phyloP scores from a whole-genome alignment of 1,284 basidiomycete species.

The Puccinia triticina region DNA sequence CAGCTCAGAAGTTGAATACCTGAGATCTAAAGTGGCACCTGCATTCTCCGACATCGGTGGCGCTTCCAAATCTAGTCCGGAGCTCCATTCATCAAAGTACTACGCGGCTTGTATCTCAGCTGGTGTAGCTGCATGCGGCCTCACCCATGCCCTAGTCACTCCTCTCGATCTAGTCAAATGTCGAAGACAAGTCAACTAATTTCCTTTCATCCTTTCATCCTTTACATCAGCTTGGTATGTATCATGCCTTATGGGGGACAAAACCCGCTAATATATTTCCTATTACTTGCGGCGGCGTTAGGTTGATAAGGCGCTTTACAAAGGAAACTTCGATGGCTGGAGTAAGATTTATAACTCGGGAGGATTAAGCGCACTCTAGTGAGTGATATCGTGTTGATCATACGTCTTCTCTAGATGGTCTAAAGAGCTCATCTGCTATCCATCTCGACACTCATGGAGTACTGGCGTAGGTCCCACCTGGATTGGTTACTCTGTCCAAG shows the following conservation, averaged over 20 bases:
- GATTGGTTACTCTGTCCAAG: conserved; percentile 60
- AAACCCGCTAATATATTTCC: neutral
- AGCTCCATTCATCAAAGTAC: conserved; percentile 58
- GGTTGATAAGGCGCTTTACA: conserved; percentile 59
- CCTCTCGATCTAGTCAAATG: conserved; percentile 60
- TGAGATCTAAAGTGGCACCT: conserved; percentile 52
- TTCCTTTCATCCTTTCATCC: neutral
- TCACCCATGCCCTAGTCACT: conserved; percentile 59
- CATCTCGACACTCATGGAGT: conserved; percentile 49
- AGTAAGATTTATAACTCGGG: conserved; percentile 58
- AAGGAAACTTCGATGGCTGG: conserved; percentile 59
- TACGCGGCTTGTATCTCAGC: conserved; percentile 58
- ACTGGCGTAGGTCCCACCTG: conserved; percentile 59
- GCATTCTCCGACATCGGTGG: conserved; percentile 52
- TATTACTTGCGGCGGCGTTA: neutral
- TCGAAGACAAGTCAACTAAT: conserved; percentile 56
- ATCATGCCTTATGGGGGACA: neutral
- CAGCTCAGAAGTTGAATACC: conserved; percentile 51
- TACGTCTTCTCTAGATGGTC: neutral
- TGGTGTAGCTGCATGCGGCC: conserved; percentile 58
- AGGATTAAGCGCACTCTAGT: conserved; percentile 58
- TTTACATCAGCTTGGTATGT: neutral
- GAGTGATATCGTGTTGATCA: neutral
- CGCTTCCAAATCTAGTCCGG: conserved; percentile 55
- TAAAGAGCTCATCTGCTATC: neutral